Conservation (phyloP, 768 basidiomycete species). For the Dioszegia hungarica region DNA sequence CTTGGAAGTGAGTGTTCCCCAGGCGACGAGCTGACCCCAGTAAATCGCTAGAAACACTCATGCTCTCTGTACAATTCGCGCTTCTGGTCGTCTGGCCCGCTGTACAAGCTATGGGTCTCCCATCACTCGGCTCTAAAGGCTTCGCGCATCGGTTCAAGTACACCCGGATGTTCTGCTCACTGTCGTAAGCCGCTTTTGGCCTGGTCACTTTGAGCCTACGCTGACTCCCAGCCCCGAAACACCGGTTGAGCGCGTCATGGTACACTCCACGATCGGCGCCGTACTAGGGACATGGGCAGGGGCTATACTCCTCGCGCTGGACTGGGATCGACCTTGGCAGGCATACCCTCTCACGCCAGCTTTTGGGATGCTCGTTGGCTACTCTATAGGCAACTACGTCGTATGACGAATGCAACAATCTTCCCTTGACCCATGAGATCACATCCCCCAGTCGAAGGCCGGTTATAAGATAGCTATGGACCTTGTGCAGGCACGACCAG, state of each 20-base stretch:
- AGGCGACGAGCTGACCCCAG: slow-evolving; percentile 46
- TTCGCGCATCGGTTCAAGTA: slow-evolving; percentile 62
- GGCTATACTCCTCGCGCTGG: slow-evolving; percentile 76
- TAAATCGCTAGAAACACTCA: slow-evolving; percentile 59
- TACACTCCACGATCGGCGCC: slow-evolving; percentile 72
- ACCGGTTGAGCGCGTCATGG: slow-evolving; percentile 68
- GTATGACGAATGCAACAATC: too few species aligned
- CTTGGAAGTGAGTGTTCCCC: slow-evolving; percentile 54
- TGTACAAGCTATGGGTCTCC: slow-evolving; percentile 64
- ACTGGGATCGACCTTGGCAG: slow-evolving; percentile 99
- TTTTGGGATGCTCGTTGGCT: slow-evolving; percentile 32
- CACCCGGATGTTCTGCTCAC: slow-evolving; percentile 73
- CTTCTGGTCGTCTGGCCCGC: slow-evolving; percentile 64
- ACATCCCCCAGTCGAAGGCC: too few species aligned
- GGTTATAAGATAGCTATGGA: too few species aligned
- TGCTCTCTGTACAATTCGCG: slow-evolving; percentile 66
- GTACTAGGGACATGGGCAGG: slow-evolving; percentile 75
- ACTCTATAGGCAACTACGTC: slow-evolving; percentile 22
- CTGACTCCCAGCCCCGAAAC: slow-evolving; percentile 53
- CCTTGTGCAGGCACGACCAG: too few species aligned
- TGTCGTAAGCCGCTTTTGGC: slow-evolving; percentile 65
- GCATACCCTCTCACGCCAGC: slow-evolving; percentile 52
- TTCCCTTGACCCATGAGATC: too few species aligned
- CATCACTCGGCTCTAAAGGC: slow-evolving; percentile 54
- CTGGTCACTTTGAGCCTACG: background rate